Evolutionary conservation across 768 basidiomycete species (phyloP).

Genomic region (Stropharia rugosoannulata): DNA sequence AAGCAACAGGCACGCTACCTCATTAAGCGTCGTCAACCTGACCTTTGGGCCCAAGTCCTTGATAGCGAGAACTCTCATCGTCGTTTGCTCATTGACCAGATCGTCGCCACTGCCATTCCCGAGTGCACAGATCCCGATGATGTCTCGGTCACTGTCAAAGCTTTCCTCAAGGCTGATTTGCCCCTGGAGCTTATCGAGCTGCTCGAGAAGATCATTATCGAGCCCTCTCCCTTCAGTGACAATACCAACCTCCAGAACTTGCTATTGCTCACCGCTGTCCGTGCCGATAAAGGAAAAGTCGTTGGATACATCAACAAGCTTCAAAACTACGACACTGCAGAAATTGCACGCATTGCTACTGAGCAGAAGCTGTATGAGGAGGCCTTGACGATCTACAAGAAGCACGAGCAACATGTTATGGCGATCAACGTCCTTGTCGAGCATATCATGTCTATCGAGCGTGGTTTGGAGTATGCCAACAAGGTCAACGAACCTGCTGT

Average conservation of each 20-base stretch:
- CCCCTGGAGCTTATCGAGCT: slow-evolving; percentile 97
- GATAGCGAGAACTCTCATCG: slow-evolving; percentile 87
- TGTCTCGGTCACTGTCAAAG: slow-evolving; percentile 97
- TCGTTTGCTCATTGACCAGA: slow-evolving; percentile 91
- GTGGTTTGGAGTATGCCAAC: slow-evolving; percentile 92
- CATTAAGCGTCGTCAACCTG: slow-evolving; percentile 91
- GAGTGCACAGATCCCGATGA: slow-evolving; percentile 98
- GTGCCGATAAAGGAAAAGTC: slow-evolving; percentile 98
- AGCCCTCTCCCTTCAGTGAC: slow-evolving; percentile 96
- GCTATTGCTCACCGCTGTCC: slow-evolving; percentile 91
- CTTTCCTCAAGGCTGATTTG: slow-evolving; percentile 95
- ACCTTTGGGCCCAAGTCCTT: slow-evolving; percentile 96
- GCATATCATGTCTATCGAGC: slow-evolving; percentile 96
- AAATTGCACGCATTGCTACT: slow-evolving; percentile 96
- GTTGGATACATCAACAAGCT: slow-evolving; percentile 98
- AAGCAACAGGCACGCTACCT: slow-evolving; percentile 99
- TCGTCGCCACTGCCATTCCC: slow-evolving; percentile 92
- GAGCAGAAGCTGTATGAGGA: slow-evolving; percentile 96
- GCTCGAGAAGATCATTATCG: slow-evolving; percentile 97
- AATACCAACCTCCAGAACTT: slow-evolving; percentile 97
- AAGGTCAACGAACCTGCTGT: slow-evolving; percentile 97
- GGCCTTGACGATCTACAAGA: slow-evolving; percentile 96
- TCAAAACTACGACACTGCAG: slow-evolving; percentile 89
- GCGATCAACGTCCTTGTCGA: slow-evolving; percentile 98
- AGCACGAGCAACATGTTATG: slow-evolving; percentile 91